Conservation (phyloP, 1,284 basidiomycete genomes). For the Coniophora puteana region DNA sequence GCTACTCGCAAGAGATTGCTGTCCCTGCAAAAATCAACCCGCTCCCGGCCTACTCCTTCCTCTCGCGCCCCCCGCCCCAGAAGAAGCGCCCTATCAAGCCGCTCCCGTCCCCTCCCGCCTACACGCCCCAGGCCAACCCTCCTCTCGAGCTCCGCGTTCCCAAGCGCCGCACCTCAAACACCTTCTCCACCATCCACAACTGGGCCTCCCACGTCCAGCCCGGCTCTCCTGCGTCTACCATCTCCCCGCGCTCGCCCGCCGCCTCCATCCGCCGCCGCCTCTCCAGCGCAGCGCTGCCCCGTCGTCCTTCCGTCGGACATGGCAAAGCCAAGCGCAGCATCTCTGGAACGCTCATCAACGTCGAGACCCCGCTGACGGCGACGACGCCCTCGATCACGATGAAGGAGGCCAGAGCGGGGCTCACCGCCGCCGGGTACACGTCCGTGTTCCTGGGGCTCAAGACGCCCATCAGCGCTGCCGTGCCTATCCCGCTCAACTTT, state of each 20-base stretch:
- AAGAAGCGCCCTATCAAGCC: constrained; percentile 23
- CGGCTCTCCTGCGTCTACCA: constrained; percentile 59
- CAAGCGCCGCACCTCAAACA: constrained; percentile 31
- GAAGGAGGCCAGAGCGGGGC: constrained; percentile 47
- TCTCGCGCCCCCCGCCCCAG: constrained; percentile 37
- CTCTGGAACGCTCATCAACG: constrained; percentile 41
- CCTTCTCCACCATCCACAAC: constrained; percentile 38
- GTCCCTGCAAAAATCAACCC: constrained; percentile 11
- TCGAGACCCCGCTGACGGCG: constrained; percentile 31
- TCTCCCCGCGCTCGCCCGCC: constrained; percentile 39
- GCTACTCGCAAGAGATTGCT: constrained; percentile 11
- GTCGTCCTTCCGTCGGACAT: constrained; percentile 35
- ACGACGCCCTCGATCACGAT: constrained; percentile 31
- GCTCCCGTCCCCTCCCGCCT: constrained; percentile 16
- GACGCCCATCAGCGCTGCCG: constrained; percentile 38
- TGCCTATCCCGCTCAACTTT: constrained; percentile 19
- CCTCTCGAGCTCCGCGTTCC: constrained; percentile 12
- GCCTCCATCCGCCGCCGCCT: constrained; percentile 29
- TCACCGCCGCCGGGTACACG: constrained; percentile 59
- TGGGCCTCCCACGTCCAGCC: constrained; percentile 65
- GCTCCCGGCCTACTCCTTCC: constrained; percentile 31
- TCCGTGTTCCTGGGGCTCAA: constrained; percentile 59
- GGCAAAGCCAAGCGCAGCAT: constrained; percentile 26
- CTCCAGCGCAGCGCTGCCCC: constrained; percentile 29
- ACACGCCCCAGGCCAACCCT: constrained; percentile 12